Base-by-base conservation (phyloP, 306 rosid genomes). In the Astragalus membranaceus region DNA sequence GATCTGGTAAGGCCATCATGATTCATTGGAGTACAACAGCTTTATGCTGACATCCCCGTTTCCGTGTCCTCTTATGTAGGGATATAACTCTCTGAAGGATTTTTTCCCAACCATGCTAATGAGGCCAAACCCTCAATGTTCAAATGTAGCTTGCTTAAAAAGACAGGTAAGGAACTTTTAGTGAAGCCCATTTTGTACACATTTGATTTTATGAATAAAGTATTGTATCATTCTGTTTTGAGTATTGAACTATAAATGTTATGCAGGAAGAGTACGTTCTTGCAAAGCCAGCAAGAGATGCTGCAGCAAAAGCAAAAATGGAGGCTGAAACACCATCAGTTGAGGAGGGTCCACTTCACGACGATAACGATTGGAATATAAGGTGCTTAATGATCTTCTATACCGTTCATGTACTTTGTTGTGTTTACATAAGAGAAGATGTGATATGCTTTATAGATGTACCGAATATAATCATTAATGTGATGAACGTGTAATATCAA, bases 71-170 rank as follows among this genome's bases (percentile, higher is more conserved):
- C 74, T 39, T 63, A 13, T 77, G 44, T 81, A 94, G 99, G 99
- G 97, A 81, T 94, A 94, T 81, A 94, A 94, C 72, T 94, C 99
- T 70, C 95, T 94, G 10, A 94, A 91, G 69, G 97, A 94, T 85
- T 94, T 69, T 77, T 94, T 94, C 79, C 99, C 99, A 46, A 94
- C 97, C 47, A 91, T 94, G 99, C 88, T 88, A 85, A 94, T 94
- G 99, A 94, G 81, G 87, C 99, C 99, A 59, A 94, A 94, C 55
- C 96, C 96, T 86, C 97, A 94, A 76, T 94, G 99, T 82, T 88
- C 97, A 73, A 94, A 94, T 77, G 80, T 20, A 58, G 86, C 89
- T 81, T 94, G 99, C 86, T 77, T 87, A 60, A 73, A 84, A 75
- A 79, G 96, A 76, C 99, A 94, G 89, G 99, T 87, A 80, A 83